Percentiles rank a stretch among this genome's conserved stretches.
Evolutionary conservation across 768 basidiomycete species (phyloP).

Genomic region (Hygrocybe coccinea): DNA sequence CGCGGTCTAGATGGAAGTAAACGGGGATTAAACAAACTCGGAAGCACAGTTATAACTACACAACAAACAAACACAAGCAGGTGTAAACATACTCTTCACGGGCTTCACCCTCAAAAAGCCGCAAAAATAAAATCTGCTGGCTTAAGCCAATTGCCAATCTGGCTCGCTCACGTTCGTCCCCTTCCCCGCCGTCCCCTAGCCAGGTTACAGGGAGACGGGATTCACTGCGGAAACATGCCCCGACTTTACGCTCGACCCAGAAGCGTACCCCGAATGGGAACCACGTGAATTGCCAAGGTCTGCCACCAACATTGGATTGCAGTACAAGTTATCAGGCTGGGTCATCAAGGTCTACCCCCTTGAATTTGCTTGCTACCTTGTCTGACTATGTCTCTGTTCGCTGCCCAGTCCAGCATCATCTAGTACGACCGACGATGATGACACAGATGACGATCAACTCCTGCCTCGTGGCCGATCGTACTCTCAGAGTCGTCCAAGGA

Average conservation of each 20-base stretch:
- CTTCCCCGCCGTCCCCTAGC: constrained; percentile 62
- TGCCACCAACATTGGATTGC: constrained; percentile 44
- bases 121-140: not conserved
- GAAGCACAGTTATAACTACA: not conserved
- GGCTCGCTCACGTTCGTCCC: constrained; percentile 76
- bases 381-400: no score
- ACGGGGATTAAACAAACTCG: not conserved
- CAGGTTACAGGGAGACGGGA: constrained; percentile 51
- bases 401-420: constrained; percentile 46
- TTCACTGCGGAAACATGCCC: constrained; percentile 32
- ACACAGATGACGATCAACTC: constrained; percentile 50
- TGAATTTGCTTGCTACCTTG: not conserved
- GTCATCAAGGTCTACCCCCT: constrained; percentile 61
- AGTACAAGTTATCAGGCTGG: constrained; percentile 87
- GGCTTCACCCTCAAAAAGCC: not conserved
- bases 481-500: constrained; percentile 27
- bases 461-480: constrained; percentile 39
- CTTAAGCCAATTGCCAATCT: constrained; percentile 44
- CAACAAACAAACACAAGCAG: not conserved
- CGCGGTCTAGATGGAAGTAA: constrained; percentile 3
- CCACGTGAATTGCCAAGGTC: not conserved
- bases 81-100: no score
- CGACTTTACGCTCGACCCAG: not conserved
- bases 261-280: not conserved
- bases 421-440: constrained; percentile 50